A percentile compares a stretch with the other conserved stretches of the same genome.
These are phyloP conservation scores for Termitomyces sp. DNA, from an alignment of 1,284 basidiomycete species.

Conservation along the genomic window DNA sequence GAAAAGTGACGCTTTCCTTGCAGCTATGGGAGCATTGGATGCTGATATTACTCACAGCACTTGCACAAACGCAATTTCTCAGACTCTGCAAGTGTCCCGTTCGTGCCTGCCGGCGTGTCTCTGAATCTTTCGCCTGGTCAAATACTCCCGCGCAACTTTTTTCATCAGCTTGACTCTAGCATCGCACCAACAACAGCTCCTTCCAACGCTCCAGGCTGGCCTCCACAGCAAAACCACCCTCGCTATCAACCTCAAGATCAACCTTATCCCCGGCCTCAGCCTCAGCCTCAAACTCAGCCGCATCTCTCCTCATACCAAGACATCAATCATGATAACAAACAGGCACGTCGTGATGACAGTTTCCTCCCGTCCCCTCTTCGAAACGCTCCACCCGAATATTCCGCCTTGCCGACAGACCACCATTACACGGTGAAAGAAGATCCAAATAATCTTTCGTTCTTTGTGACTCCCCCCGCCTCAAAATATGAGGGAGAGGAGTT, in stretches of 20 bases:
- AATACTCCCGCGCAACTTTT: constrained; percentile 34
- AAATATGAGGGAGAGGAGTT: neutral
- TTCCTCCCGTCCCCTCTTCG: neutral
- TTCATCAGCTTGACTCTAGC: constrained; percentile 4
- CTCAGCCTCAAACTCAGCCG: constrained; percentile 2
- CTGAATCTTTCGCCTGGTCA: constrained; percentile 51
- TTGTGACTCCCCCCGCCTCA: neutral
- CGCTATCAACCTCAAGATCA: neutral
- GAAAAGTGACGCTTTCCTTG: constrained; percentile 7
- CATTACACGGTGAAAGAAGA: neutral
- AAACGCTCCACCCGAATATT: constrained; percentile 13
- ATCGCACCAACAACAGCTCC: neutral
- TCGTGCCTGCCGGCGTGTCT: constrained; percentile 30
- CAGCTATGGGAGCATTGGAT: neutral
- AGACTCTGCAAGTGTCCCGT: constrained; percentile 11
- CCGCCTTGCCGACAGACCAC: constrained; percentile 4
- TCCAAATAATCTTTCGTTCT: neutral
- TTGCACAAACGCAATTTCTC: constrained; percentile 5
- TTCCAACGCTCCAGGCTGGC: constrained; percentile 9
- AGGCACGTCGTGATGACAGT: constrained; percentile 1
- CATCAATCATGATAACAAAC: neutral
- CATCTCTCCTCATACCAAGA: neutral
- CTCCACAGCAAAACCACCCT: constrained; percentile 1
- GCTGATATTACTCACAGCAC: constrained; percentile 6
- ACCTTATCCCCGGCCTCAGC: neutral